Evolutionary conservation across 768 basidiomycete species (phyloP), one percentile per base, ranked within the genome.

Genomic region (Roridomyces roridus): DNA sequence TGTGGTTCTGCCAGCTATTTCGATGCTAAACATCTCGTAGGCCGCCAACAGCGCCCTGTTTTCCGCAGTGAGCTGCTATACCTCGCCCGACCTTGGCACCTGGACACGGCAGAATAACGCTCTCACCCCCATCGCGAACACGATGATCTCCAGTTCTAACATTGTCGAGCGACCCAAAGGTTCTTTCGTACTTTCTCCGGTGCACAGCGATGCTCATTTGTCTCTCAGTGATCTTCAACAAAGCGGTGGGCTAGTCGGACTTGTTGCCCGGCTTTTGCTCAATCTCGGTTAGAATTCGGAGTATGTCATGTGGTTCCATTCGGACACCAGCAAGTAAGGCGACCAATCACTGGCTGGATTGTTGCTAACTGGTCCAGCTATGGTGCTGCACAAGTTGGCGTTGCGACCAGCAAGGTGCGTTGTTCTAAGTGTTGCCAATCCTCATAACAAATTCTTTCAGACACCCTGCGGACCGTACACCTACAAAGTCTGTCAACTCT

Each of bases 231-330:
- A 62, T 85, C 2, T 85, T 78, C 70, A 85, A 86, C 68, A 70
- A 74, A 64, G 75, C 73, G 64, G 84, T 83, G 36, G 15, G 69
- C 55, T 11, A 17, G 23, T 31, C 11, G 29, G 9, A 24, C 40
- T 21, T 4, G 8, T 18, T 20, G 34, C 40, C 6, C n/a, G 12
- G 24, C 12, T 5, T 17, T 28, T 42, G n/a, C 21, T 47, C 17
- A 46, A 48, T 34, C 15, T 49, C 46, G 51, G 40, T 8, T 29
- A 86, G 84, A 85, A 80, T 62, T 73, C 74, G 7, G 82, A 85
- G 74, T 86, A 85, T 65, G 85, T 86, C 20, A 85, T 87, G 85
- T 87, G 85, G 85, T 87, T 87, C 74, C 85, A 87, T 67, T 85
- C 83, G 9, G 85, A 87, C 62, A 77, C 74, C 21, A 83, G 82